Percentiles rank a stretch among this genome's conserved stretches.
Conservation (phyloP, 148 eudicot genomes). For the Nepenthes gracilis region DNA sequence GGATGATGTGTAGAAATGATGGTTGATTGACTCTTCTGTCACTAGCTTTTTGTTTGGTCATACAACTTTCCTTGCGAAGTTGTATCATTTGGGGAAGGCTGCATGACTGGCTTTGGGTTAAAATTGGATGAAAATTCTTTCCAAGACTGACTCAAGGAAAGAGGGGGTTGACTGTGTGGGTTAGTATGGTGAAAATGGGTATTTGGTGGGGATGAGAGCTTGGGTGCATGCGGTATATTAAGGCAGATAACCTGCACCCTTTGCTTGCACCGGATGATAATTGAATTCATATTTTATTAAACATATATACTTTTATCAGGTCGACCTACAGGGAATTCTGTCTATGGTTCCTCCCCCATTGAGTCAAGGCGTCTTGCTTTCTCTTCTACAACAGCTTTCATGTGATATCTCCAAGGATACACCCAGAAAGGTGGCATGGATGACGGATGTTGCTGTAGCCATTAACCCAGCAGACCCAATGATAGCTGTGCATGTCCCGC, state of each 20-base stretch:
- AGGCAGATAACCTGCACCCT: too few relatives aligned
- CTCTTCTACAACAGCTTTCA: conserved; percentile 92
- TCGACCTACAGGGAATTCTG: conserved; percentile 56
- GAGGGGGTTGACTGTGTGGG: too few relatives aligned
- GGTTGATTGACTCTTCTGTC: background rate
- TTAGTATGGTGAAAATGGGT: too few relatives aligned
- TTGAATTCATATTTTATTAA: too few relatives aligned
- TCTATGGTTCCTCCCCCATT: conserved; percentile 48
- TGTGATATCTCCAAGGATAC: conserved; percentile 71
- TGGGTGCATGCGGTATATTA: too few relatives aligned
- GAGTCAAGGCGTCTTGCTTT: conserved; percentile 87
- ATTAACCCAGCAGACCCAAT: conserved; percentile 66
- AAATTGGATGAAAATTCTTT: too few relatives aligned
- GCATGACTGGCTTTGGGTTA: too few relatives aligned
- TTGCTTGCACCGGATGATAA: too few relatives aligned
- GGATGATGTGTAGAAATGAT: background rate
- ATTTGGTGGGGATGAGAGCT: too few relatives aligned
- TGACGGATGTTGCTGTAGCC: conserved; percentile 70
- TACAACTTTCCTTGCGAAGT: background rate
- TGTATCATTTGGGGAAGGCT: background rate
- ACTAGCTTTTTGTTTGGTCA: too few relatives aligned
- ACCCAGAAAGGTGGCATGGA: conserved; percentile 58
- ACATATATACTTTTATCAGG: conserved; percentile 24
- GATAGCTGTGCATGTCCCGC: conserved; percentile 75
- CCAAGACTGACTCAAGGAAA: too few relatives aligned